Conservation (phyloP, 345 rosid genomes). For the Populus euphratica region DNA sequence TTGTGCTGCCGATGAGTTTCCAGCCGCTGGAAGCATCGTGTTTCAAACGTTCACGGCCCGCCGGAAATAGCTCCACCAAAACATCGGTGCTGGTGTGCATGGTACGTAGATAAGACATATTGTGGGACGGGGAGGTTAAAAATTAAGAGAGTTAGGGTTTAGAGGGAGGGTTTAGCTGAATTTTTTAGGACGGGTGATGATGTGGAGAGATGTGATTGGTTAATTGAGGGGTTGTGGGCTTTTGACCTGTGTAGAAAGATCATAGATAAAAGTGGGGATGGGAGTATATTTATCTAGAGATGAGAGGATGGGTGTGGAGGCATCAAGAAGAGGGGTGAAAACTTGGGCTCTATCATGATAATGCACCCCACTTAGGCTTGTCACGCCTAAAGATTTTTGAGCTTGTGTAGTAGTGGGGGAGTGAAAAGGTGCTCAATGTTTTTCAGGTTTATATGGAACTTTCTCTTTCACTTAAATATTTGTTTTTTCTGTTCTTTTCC, state of each 20-base stretch:
- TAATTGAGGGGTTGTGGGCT: slow-evolving; percentile 14
- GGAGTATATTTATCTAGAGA: background rate
- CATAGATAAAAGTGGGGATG: slow-evolving; percentile 7
- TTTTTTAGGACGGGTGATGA: slow-evolving; percentile 27
- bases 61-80: slow-evolving; percentile 20
- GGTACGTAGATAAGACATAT: background rate
- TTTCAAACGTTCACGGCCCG: slow-evolving; percentile 80
- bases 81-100: background rate
- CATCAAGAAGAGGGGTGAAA: slow-evolving; percentile 1
- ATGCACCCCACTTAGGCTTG: slow-evolving; percentile 83
- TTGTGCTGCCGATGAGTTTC: slow-evolving; percentile 62
- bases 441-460: slow-evolving; percentile 29
- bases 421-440: slow-evolving; percentile 18
- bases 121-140: background rate
- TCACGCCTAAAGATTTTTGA: slow-evolving; percentile 84
- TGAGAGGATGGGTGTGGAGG: slow-evolving; percentile 22
- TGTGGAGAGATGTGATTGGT: slow-evolving; percentile 48
- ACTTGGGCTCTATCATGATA: slow-evolving; percentile 56
- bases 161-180: slow-evolving; percentile 18
- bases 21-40: slow-evolving; percentile 58
- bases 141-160: slow-evolving; percentile 10
- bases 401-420: slow-evolving; percentile 40
- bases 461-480: background rate
- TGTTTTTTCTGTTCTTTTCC: background rate
- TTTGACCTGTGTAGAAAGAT: slow-evolving; percentile 42